Evolutionary conservation across 2,329 filamentous ascomycete species (phyloP).

Genomic region (Stachybotrys chlorohalonatus): DNA sequence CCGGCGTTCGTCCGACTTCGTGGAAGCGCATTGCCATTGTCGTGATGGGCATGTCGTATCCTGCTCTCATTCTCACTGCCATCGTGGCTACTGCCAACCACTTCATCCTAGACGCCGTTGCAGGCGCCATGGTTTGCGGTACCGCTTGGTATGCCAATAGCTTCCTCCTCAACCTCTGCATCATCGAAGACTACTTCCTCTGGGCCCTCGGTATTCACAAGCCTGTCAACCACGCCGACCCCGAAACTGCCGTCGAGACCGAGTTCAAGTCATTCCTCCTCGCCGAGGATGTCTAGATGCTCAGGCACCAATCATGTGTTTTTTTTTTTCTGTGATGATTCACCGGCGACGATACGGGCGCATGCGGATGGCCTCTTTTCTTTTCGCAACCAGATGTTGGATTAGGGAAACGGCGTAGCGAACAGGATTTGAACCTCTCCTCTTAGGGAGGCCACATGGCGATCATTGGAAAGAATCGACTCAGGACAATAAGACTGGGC

Average conservation of each 20-base stretch:
- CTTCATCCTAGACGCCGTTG: conserved; percentile 63
- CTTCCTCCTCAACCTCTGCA: conserved; percentile 52
- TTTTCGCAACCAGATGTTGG: neutral
- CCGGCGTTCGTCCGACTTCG: conserved; percentile 39
- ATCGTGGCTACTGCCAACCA: conserved; percentile 68
- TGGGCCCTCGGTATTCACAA: conserved; percentile 56
- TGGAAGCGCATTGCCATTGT: conserved; percentile 38
- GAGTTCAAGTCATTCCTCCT: conserved; percentile 17
- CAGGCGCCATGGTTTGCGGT: conserved; percentile 55
- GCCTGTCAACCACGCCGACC: conserved; percentile 35
- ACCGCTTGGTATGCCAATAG: conserved; percentile 51
- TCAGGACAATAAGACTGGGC: too few species aligned
- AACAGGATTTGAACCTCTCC: too few species aligned
- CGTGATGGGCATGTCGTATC: conserved; percentile 51
- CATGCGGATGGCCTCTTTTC: neutral
- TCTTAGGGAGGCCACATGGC: too few species aligned
- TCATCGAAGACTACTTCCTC: conserved; percentile 60
- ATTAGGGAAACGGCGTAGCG: too few species aligned
- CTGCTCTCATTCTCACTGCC: conserved; percentile 53
- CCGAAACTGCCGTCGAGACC: conserved; percentile 24
- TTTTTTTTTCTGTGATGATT: too few species aligned
- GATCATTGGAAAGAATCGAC: too few species aligned
- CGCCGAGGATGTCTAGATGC: conserved; percentile 11
- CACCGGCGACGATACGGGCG: too few species aligned
- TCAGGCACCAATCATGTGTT: too few species aligned